Base-by-base conservation (phyloP, 2,329 filamentous ascomycete species). In the Cordyceps militaris region DNA sequence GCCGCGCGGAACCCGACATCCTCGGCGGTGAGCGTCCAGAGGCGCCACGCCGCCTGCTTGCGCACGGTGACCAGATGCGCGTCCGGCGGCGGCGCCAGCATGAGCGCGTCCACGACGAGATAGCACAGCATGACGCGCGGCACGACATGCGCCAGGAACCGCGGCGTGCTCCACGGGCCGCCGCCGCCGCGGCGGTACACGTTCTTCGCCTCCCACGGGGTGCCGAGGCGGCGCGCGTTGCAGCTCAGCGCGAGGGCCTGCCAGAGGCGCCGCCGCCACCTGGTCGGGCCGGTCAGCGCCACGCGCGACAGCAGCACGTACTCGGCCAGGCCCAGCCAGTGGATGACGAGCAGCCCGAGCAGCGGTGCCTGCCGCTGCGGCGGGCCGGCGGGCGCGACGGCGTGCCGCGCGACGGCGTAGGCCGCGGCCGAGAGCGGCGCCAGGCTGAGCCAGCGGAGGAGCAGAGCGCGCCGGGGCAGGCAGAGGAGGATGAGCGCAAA, bases 141-240 rank as follows among this genome's bases (percentile, higher is more conserved):
- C n/a, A 58, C 1, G 23, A 30, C 58, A 9, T 36, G 13, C 16
- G 28, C 16, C 3, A 58, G 16, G 48, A 60, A 60, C 10, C 42
- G 21, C n/a, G 21, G 4, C 6, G 32, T 38, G 9, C 28, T 32
- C 21, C 34, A 44, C 14, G 21, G 0, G 14, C 21, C n/a, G 14
- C 24, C 13, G 9, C 10, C 10, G 6, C 34, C 7, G 36, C 47
- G 38, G 34, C 21, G 56, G 19, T 24, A 42, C 26, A 59, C 24
- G 28, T 49, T 40, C 38, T 42, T 42, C 8, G 48, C 42, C 23
- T 61, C 19, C 43, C 59, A 57, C 24, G 24, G 23, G 13, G 53
- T 61, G 43, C 52, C 51, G 14, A 61, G 32, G 3, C 60, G 57
- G 3, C 57, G 57, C 26, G 57, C 14, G 50, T 58, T 59, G 49